Evolutionary conservation across 768 basidiomycete genomes (phyloP).

Genomic region (Termitomyces sp.): DNA sequence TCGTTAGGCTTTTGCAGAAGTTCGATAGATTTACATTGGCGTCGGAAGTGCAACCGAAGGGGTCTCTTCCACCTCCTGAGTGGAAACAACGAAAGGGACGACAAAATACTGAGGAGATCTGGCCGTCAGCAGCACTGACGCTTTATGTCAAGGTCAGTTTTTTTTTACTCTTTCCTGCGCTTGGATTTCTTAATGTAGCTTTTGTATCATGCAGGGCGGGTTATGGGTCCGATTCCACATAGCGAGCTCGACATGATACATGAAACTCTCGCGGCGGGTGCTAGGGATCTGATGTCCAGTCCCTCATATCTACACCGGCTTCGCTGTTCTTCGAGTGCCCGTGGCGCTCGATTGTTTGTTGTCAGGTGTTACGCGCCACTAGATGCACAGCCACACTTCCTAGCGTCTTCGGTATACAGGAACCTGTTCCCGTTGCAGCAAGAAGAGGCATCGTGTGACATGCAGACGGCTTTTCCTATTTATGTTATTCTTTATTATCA

Average conservation of each 20-base stretch:
- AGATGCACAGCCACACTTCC: background rate
- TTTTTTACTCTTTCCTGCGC: no score
- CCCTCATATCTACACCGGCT: background rate
- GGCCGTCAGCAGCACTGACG: slow-evolving; percentile 61
- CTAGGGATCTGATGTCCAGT: no score
- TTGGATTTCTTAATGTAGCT: background rate
- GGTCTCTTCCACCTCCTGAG: slow-evolving; percentile 54
- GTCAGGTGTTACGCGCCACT: no score
- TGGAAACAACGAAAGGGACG: slow-evolving; percentile 48
- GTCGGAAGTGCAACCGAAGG: slow-evolving; percentile 54
- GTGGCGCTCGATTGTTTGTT: background rate
- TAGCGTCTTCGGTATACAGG: background rate
- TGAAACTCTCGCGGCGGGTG: background rate
- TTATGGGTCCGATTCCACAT: slow-evolving; percentile 50
- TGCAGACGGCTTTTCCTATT: background rate
- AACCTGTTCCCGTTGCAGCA: background rate
- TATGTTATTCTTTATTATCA: background rate
- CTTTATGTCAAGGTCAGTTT: slow-evolving; percentile 56
- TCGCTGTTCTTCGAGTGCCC: no score
- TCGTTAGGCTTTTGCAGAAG: slow-evolving; percentile 60
- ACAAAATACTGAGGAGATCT: slow-evolving; percentile 51
- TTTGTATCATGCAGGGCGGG: slow-evolving; percentile 38
- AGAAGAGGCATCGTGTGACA: background rate
- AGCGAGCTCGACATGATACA: slow-evolving; percentile 11
- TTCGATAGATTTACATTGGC: slow-evolving; percentile 58